A percentile compares a stretch with the other conserved stretches of the same genome.
Evolutionary conservation across 2,329 filamentous ascomycete genomes (phyloP).

Genomic region (Microascus cirrosus): DNA sequence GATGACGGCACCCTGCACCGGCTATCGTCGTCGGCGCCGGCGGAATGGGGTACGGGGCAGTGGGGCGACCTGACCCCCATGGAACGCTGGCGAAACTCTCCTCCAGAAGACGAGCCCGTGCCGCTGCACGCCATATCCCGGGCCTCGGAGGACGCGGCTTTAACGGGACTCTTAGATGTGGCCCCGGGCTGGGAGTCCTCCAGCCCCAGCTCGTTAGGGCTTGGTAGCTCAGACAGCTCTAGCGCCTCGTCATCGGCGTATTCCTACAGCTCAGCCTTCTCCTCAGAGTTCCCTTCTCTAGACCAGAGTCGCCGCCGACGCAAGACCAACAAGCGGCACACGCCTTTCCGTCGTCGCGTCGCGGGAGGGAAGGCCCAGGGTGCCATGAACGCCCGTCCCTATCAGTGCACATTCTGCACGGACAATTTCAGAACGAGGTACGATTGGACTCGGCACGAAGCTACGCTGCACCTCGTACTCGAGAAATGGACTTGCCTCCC

Average conservation of each 20-base stretch:
- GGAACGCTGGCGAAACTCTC: conserved; percentile 10
- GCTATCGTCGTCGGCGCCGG: background rate
- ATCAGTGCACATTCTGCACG: conserved; percentile 35
- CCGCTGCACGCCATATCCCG: conserved; percentile 11
- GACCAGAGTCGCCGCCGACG: conserved; percentile 2
- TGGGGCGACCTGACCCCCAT: conserved; percentile 9
- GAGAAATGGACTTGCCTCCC: conserved; percentile 34
- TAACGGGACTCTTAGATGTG: background rate
- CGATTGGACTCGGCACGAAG: conserved; percentile 39
- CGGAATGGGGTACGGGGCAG: no score
- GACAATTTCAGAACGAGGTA: conserved; percentile 32
- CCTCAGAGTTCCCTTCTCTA: conserved; percentile 8
- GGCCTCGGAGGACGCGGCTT: conserved; percentile 2
- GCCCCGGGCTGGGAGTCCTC: no score
- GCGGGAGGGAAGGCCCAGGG: no score
- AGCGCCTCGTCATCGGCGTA: background rate
- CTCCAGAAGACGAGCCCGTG: conserved; percentile 13
- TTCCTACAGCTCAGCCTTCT: conserved; percentile 18
- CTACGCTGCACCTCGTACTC: conserved; percentile 31
- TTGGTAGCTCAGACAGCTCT: background rate
- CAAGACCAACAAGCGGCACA: conserved; percentile 1
- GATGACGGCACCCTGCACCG: background rate
- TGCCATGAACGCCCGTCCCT: conserved; percentile 7
- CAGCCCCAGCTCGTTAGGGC: no score
- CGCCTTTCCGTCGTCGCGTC: background rate